phyloP scores from a whole-genome alignment of 2,329 filamentous ascomycete genomes.

The Raffaelea arxii region DNA sequence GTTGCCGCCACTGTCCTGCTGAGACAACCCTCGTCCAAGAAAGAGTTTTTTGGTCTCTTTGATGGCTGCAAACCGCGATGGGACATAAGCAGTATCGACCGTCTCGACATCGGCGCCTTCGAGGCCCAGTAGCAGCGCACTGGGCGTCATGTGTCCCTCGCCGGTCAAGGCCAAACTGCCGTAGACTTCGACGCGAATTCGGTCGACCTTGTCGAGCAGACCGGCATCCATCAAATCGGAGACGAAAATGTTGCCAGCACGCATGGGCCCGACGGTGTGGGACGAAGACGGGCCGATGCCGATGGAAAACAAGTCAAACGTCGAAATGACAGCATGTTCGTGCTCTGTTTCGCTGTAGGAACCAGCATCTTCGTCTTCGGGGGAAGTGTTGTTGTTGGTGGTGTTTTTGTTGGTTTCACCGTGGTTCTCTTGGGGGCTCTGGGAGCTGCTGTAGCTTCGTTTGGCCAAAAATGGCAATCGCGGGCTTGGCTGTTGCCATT shows the following conservation, averaged over 20 bases:
- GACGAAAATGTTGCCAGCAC: constrained; percentile 41
- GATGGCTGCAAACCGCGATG: constrained; percentile 33
- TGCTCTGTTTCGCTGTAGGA: constrained; percentile 39
- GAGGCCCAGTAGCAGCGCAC: constrained; percentile 37
- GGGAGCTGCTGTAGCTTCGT: too few species aligned
- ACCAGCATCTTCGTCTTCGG: constrained; percentile 14
- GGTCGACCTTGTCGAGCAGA: constrained; percentile 33
- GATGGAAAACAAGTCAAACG: constrained; percentile 42
- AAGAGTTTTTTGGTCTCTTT: constrained; percentile 33
- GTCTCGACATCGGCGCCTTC: constrained; percentile 39
- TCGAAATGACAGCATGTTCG: constrained; percentile 42
- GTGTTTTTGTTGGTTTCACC: too few species aligned
- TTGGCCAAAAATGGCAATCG: too few species aligned
- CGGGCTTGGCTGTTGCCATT: too few species aligned
- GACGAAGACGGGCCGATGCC: constrained; percentile 42
- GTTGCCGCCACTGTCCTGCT: constrained; percentile 22
- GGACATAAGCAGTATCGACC: constrained; percentile 38
- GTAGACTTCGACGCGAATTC: constrained; percentile 37
- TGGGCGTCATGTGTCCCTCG: constrained; percentile 42
- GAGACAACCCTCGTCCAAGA: constrained; percentile 29
- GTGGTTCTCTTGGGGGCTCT: too few species aligned
- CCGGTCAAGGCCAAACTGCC: constrained; percentile 40
- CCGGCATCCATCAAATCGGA: constrained; percentile 35
- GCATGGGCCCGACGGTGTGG: constrained; percentile 42
- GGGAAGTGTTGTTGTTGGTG: too few species aligned